These are phyloP conservation scores for Ceriops zippeliana DNA, from an alignment of 345 rosid genomes.

Conservation along the genomic window DNA sequence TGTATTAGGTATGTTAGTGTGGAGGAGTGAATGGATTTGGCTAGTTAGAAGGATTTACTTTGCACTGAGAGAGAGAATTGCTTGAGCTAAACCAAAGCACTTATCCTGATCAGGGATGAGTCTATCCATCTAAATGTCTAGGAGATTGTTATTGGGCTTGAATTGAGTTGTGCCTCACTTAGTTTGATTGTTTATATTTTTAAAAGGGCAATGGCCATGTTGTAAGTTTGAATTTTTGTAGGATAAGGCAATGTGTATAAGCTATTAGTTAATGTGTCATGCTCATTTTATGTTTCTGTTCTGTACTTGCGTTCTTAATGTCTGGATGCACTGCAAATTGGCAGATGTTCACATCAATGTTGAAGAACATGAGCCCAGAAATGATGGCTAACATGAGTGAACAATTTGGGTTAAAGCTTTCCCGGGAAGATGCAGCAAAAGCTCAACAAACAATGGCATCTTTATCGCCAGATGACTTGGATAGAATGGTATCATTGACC, in stretches of 20 bases:
- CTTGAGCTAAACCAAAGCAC: neutral
- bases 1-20: neutral
- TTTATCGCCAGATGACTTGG: conserved; percentile 77
- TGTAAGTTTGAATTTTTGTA: no score
- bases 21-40: neutral
- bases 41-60: neutral
- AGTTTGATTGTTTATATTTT: no score
- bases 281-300: neutral
- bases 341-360: conserved; percentile 86
- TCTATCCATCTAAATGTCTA: no score
- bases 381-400: conserved; percentile 97
- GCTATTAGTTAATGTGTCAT: neutral
- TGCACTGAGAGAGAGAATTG: neutral
- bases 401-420: conserved; percentile 81
- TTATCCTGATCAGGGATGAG: no score
- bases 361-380: conserved; percentile 88
- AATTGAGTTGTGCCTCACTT: no score
- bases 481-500: conserved; percentile 62
- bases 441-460: conserved; percentile 94
- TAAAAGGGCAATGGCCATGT: no score
- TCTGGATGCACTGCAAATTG: conserved; percentile 14
- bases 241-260: neutral
- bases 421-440: conserved; percentile 81
- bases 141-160: no score
- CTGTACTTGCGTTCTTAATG: neutral